Evolutionary conservation across 2,329 filamentous ascomycete genomes (phyloP), one percentile per base, ranked within the genome.

Genomic region (Colletotrichum somersetense): DNA sequence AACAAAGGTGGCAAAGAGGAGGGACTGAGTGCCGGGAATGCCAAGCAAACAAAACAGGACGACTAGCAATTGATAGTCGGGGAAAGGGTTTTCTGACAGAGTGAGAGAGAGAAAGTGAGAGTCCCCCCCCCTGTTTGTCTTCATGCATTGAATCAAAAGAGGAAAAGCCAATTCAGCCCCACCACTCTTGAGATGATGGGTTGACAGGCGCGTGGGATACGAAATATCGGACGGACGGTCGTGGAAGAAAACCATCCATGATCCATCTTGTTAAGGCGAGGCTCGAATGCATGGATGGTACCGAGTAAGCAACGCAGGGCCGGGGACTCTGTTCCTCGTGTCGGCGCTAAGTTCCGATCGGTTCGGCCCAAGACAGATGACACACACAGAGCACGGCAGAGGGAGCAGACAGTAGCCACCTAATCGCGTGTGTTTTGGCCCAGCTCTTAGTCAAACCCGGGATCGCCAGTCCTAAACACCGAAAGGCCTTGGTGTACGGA

Each of bases 321-420:
- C 35, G 11, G 38, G 8, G 55, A 70, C 42, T 58, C 40, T 62
- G 40, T 33, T 57, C 50, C 57, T 52, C 6, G 5, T 56, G 55
- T 55, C 30, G 59, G 40, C 70, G 70, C 70, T 66, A 72, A 65
- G 70, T 55, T 65, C 46, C 66, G 66, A 69, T 72, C 66, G 66
- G 66, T 52, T 26, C 70, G 66, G 66, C 70, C 70, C 70, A 72
- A 72, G 70, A 66, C 42, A 69, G 70, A 72, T 69, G 55, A 72
- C 46, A 72, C 69, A 48, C 38, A 40, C 38, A 40, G 11, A 8
- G 40, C 48, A 33, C 58, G 69, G 69, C 65, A 72, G 69, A 44
- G 23, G 16, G 30, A 30, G 3, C 30, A 30, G 30, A 30, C 30
- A 30, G 30, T 30, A 16, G 59, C 44, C 33, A 62, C 14, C 59